These are phyloP conservation scores for Fusarium chuoi DNA, from an alignment of 2,329 filamentous ascomycete genomes.

Conservation along the genomic window DNA sequence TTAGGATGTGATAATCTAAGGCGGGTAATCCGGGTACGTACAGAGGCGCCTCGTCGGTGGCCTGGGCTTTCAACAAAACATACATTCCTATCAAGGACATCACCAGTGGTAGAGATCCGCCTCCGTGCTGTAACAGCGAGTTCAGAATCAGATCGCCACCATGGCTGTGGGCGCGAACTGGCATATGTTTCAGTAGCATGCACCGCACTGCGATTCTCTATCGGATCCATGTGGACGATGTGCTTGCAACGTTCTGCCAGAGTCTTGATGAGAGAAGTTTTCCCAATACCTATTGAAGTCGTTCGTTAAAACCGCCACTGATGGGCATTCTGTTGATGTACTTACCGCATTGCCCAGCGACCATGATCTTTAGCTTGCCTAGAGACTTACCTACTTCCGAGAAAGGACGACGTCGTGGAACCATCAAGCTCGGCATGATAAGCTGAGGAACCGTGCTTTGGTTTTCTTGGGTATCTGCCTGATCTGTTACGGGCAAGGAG, in stretches of 20 bases:
- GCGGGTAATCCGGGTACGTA: slow-evolving; percentile 50
- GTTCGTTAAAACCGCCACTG: slow-evolving; percentile 5
- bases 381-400: slow-evolving; percentile 86
- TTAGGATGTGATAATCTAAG: slow-evolving; percentile 44
- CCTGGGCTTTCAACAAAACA: slow-evolving; percentile 91
- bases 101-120: slow-evolving; percentile 73
- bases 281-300: slow-evolving; percentile 74
- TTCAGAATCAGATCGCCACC: slow-evolving; percentile 88
- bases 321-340: not conserved
- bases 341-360: slow-evolving; percentile 81
- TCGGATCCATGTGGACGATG: slow-evolving; percentile 90
- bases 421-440: slow-evolving; percentile 96
- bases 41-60: slow-evolving; percentile 63
- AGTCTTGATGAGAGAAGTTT: slow-evolving; percentile 88
- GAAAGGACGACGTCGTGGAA: slow-evolving; percentile 90
- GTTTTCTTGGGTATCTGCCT: slow-evolving; percentile 30
- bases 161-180: slow-evolving; percentile 84
- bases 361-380: slow-evolving; percentile 87
- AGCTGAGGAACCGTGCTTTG: slow-evolving; percentile 71
- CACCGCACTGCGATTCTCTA: slow-evolving; percentile 49
- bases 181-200: slow-evolving; percentile 76
- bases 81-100: slow-evolving; percentile 87
- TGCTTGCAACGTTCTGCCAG: slow-evolving; percentile 89
- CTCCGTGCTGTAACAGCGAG: slow-evolving; percentile 67
- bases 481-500: slow-evolving; percentile 25